Evolutionary conservation across 495 filamentous ascomycete species (phyloP), one percentile per base, ranked within the genome.

Genomic region (Aspergillus steynii): DNA sequence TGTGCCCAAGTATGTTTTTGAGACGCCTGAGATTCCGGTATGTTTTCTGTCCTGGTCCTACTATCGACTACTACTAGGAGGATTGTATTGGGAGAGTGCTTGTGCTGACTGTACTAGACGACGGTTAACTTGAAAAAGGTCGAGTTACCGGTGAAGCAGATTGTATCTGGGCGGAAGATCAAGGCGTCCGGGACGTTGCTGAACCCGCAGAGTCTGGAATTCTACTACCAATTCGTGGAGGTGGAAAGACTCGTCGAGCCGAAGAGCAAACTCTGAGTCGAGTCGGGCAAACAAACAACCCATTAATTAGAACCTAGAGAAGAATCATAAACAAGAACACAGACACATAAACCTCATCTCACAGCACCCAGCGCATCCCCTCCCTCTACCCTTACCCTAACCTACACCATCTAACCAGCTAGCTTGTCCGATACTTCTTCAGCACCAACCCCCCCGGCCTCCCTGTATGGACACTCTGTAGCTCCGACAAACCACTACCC

Each of bases 61-160:
- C 8, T 46, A 46, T 8, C 8, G 42, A 46, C 8, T 46, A 15
- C 42, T 8, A 15, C 8, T 8, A 46, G 42, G 42, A 46, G 8
- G 42, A 8, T 8, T 46, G 15, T 46, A 15, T 15, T 46, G 42
- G 15, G 8, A 15, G 42, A 46, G 8, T 46, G 42, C 42, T 8
- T 4, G 37, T 1, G 9, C 37, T 42, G 37, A 42, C 37, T 27
- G 8, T 46, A 56, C 45, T 63, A 90, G 87, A 90, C 86, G 1
- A 93, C 90, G 4, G 85, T 93, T 57, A 95, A 93, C 71, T 69
- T 89, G 27, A 95, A 93, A 69, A 95, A 95, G 73, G 90, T 94
- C 25, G 90, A 94, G 69, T 67, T 93, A 20, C 89, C 90, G 8
- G 87, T 94, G 37, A 94, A 93, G 79, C 88, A 91, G 72, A 92